Conservation (phyloP, 257 asterid genomes). For the Solanum pimpinellifolium region DNA sequence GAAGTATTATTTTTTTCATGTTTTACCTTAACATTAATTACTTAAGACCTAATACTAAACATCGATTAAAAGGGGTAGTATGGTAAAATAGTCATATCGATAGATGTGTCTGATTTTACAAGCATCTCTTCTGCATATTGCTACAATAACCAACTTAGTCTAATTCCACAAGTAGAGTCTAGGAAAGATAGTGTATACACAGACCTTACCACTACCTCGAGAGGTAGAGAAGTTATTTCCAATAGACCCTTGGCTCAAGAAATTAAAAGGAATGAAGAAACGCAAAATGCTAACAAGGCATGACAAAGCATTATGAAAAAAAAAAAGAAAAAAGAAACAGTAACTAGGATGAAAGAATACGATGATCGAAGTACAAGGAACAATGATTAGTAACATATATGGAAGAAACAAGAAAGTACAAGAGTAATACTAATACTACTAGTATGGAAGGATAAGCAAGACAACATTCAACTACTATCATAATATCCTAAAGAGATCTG, state of each 20-base stretch:
- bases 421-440: background rate
- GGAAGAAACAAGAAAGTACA: background rate
- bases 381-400: background rate
- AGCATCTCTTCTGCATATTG: background rate
- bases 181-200: background rate
- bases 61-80: background rate
- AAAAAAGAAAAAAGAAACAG: background rate
- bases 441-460: background rate
- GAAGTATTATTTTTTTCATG: background rate
- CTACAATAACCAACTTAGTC: background rate
- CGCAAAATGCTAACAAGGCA: background rate
- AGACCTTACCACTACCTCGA: background rate
- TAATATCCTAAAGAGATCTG: background rate
- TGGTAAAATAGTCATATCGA: background rate
- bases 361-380: background rate
- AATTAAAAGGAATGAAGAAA: background rate
- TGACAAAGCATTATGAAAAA: background rate
- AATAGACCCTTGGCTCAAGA: background rate
- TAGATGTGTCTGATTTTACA: background rate
- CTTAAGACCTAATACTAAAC: background rate
- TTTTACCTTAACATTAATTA: background rate
- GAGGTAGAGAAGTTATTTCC: background rate
- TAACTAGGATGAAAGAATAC: background rate
- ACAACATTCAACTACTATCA: background rate
- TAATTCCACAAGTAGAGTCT: background rate